Conservation (phyloP, 257 asterid species). For the Plantago major region DNA sequence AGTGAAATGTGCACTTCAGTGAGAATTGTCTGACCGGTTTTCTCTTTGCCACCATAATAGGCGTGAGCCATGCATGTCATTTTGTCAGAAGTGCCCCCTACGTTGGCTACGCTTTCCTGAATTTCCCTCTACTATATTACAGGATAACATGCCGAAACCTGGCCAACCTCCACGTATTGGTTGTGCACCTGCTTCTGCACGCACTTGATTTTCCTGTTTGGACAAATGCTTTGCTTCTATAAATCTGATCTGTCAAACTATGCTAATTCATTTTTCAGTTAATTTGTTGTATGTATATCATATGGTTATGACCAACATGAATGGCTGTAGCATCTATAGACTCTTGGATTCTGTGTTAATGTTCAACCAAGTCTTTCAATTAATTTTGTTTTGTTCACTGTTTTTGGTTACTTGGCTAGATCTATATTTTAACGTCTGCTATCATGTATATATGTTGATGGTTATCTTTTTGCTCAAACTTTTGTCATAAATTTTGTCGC, state of each 20-base stretch:
- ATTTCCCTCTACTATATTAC: slow-evolving; percentile 1
- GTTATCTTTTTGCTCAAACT: no score
- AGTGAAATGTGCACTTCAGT: no score
- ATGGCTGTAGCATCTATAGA: neutral
- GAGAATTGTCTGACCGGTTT: no score
- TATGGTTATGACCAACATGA: neutral
- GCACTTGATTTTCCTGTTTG: slow-evolving; percentile 24
- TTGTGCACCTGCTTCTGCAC: slow-evolving; percentile 45
- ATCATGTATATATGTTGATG: no score
- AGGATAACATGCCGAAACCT: slow-evolving; percentile 61
- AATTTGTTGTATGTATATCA: neutral
- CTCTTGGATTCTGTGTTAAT: neutral
- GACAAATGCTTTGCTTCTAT: no score
- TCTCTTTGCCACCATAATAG: no score
- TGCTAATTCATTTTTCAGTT: no score
- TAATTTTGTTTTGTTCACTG: neutral
- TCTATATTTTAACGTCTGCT: no score
- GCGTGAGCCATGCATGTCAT: no score
- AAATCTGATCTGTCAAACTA: neutral
- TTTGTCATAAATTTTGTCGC: no score
- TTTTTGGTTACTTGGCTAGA: no score
- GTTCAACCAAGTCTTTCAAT: neutral
- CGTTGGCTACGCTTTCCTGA: neutral
- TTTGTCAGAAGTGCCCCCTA: neutral
- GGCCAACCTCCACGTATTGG: slow-evolving; percentile 57